Conservation (phyloP, 371 early-diverging fungal genomes). For the Smittium culicis region DNA sequence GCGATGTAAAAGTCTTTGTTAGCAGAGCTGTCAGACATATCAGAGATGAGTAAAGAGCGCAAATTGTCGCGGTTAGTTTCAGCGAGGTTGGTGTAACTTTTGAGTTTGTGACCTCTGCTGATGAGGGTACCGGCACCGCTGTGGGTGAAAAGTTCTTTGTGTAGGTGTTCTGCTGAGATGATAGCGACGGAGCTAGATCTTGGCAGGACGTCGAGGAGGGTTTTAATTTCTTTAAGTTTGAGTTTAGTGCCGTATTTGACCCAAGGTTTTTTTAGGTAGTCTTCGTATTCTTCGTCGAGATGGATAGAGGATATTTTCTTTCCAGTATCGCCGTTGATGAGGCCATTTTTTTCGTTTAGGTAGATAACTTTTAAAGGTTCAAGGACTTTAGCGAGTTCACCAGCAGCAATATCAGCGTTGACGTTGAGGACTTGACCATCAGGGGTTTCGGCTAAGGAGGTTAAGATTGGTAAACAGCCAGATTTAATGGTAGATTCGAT, state of each 20-base stretch:
- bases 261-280: constrained; percentile 81
- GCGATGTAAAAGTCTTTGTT: too few relatives aligned
- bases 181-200: constrained; percentile 91
- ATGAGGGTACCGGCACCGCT: constrained; percentile 91
- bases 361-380: constrained; percentile 94
- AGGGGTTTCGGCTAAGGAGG: constrained; percentile 88
- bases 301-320: constrained; percentile 89
- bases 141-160: constrained; percentile 94
- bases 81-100: constrained; percentile 45
- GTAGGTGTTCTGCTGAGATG: constrained; percentile 87
- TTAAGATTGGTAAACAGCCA: constrained; percentile 87
- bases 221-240: constrained; percentile 89
- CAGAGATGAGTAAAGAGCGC: constrained; percentile 59
- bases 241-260: constrained; percentile 90
- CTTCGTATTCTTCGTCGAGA: constrained; percentile 84
- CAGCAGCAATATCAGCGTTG: constrained; percentile 95
- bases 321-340: constrained; percentile 81
- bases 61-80: constrained; percentile 69
- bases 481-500: constrained; percentile 83
- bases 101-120: constrained; percentile 81
- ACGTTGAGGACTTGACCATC: constrained; percentile 93
- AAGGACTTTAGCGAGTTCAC: constrained; percentile 84
- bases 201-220: constrained; percentile 83
- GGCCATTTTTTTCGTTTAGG: constrained; percentile 88
- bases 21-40: too few relatives aligned